Evolutionary conservation across 345 rosid genomes (phyloP), one percentile per base, ranked within the genome.

Genomic region (Salix suchowensis): DNA sequence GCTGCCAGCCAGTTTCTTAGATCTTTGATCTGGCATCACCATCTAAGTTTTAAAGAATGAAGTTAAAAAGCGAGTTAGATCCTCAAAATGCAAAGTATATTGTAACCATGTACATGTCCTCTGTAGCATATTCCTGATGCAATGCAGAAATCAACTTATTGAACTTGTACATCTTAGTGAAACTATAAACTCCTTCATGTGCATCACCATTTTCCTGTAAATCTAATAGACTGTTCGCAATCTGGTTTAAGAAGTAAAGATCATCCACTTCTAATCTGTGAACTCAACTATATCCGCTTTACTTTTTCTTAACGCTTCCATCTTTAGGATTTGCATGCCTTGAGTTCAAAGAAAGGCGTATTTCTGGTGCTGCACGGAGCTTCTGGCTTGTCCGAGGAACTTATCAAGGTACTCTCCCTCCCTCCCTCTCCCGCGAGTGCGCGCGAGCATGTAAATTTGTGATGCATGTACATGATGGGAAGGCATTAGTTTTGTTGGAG

Each of bases 321-420:
- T 40, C 42, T 74, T 34, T 78, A 95, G 98, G 92, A 93, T 74
- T 81, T 95, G 65, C 85, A 86, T 76, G 78, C 66, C 60, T 76
- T 90, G 85, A 78, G 93, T 75, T 89, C 87, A 2, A 93, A 87
- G 92, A 95, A 89, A 76, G 90, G 94, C 19, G 94, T 93, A 67
- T 79, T 88, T 71, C 88, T 95, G 82, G 97, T 95, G 66, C 92
- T 95, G 65, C 98, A 93, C n/a, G 97, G 97, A 78, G 98, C 98
- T 75, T 95, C 98, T 11, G 98, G 97, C 73, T 81, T 95, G 85
- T 79, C 97, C 4, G 72, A 78, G 73, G 88, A 88, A 50, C 90
- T 95, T 69, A 81, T 93, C 78, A 85, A 94, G 97, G 98, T 94
- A 78, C 36, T 16, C 61, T 34, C 36, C 0, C 61, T 5, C 13